Percentiles rank a stretch among this genome's conserved stretches.
Conservation (phyloP, 2,329 filamentous ascomycete genomes). For the Trichoderma koningii region DNA sequence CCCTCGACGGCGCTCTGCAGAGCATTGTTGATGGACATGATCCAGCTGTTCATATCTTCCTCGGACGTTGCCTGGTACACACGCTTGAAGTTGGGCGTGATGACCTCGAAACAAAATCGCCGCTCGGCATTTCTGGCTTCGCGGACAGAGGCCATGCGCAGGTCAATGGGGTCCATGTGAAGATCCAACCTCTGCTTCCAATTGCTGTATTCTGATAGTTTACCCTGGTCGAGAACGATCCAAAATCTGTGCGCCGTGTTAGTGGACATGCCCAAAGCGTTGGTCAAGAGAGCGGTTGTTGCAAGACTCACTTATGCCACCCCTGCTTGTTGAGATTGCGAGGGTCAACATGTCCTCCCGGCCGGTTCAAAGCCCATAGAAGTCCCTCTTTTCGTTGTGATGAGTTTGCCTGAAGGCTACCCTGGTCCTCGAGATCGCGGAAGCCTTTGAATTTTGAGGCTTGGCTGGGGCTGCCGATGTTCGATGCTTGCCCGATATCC, state of each 20-base stretch:
- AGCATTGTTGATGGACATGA: constrained; percentile 93
- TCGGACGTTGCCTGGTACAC: constrained; percentile 98
- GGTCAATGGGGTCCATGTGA: constrained; percentile 96
- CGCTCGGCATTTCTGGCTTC: constrained; percentile 94
- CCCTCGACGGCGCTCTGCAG: constrained; percentile 94
- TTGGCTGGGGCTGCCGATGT: constrained; percentile 54
- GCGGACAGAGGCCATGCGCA: constrained; percentile 93
- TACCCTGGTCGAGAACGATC: constrained; percentile 97
- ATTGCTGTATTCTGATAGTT: constrained; percentile 96
- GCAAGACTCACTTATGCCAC: constrained; percentile 85
- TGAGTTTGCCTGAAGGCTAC: constrained; percentile 54
- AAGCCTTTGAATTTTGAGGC: constrained; percentile 81
- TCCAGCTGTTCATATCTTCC: constrained; percentile 98
- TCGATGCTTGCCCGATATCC: constrained; percentile 48
- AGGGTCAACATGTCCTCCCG: constrained; percentile 91
- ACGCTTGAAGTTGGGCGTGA: constrained; percentile 92
- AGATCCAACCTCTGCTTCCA: constrained; percentile 98
- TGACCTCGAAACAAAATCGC: constrained; percentile 97
- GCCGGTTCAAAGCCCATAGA: constrained; percentile 89
- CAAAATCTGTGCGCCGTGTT: constrained; percentile 68
- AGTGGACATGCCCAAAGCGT: constrained; percentile 26
- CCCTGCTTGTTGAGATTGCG: constrained; percentile 94
- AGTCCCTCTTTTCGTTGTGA: constrained; percentile 87
- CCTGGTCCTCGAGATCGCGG: constrained; percentile 86
- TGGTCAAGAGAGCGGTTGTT: neutral